A percentile compares a stretch with the other conserved stretches of the same genome.
Evolutionary conservation across 768 basidiomycete genomes (phyloP).

Genomic region (Lyophyllum semitale): DNA sequence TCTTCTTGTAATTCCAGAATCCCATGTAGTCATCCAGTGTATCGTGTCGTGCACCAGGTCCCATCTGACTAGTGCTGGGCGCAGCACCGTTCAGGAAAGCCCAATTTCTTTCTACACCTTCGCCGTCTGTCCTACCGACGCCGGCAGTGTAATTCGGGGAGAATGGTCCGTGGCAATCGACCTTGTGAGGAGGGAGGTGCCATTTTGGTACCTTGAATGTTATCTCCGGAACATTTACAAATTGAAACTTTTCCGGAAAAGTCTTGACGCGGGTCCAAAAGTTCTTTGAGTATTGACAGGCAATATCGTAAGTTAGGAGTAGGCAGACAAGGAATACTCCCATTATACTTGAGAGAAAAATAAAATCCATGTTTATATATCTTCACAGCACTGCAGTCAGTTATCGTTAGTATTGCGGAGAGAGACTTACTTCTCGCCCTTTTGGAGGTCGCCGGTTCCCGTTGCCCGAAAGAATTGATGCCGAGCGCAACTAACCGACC

Average conservation of each 20-base stretch:
- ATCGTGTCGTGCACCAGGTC: conserved; percentile 20
- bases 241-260: not conserved
- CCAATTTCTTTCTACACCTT: conserved; percentile 31
- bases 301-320: conserved; percentile 32
- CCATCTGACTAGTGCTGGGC: conserved; percentile 18
- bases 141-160: conserved; percentile 10
- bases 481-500: conserved; percentile 20
- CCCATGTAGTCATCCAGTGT: conserved; percentile 26
- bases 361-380: not conserved
- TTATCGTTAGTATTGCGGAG: no score
- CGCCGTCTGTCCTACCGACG: not conserved
- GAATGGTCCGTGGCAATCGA: conserved; percentile 7
- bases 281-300: conserved; percentile 29
- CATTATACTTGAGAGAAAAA: not conserved
- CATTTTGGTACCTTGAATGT: not conserved
- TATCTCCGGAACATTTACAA: not conserved
- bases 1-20: conserved; percentile 23
- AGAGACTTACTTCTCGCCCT: no score
- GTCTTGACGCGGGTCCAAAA: conserved; percentile 17
- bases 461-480: not conserved
- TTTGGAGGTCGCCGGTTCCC: no score
- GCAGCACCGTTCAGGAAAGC: conserved; percentile 20
- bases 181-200: no score
- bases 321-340: not conserved
- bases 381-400: not conserved